Percentiles rank a stretch among this genome's conserved stretches.
These are phyloP conservation scores for Gnaphalium uliginosum DNA, from an alignment of 129 eudicot genomes.

Conservation along the genomic window DNA sequence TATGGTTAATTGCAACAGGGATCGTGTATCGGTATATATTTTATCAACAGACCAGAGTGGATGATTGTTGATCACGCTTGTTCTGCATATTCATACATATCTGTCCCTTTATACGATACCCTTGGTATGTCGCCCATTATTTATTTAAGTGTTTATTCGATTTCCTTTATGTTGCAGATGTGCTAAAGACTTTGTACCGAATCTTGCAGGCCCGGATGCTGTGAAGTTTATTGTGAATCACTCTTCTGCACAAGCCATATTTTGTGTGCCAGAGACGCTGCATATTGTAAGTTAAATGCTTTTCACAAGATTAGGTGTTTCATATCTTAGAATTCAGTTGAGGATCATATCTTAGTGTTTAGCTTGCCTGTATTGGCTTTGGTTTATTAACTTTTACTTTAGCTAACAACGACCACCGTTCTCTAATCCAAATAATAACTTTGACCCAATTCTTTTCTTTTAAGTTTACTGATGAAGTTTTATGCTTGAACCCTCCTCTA, in stretches of 20 bases:
- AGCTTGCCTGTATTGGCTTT: not conserved
- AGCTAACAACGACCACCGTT: not conserved
- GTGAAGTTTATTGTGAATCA: constrained; percentile 83
- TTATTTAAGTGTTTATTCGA: not conserved
- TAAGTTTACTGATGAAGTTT: not conserved
- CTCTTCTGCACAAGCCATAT: constrained; percentile 73
- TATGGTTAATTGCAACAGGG: constrained; percentile 52
- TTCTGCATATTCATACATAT: constrained; percentile 72
- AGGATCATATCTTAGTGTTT: not conserved
- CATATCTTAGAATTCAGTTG: not conserved
- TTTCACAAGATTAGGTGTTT: constrained; percentile 4
- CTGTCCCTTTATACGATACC: constrained; percentile 83
- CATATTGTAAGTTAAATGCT: constrained; percentile 52
- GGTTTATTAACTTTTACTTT: not conserved
- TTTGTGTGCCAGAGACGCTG: constrained; percentile 78
- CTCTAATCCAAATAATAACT: not conserved
- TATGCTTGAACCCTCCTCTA: not conserved
- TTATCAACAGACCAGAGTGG: constrained; percentile 90
- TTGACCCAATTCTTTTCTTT: not conserved
- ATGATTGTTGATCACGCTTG: constrained; percentile 82
- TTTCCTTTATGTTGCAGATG: constrained; percentile 12
- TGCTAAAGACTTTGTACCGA: constrained; percentile 5
- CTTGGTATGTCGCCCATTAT: constrained; percentile 49
- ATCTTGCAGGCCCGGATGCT: constrained; percentile 85
- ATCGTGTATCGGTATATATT: constrained; percentile 66